Evolutionary conservation across 768 basidiomycete species (phyloP).

Genomic region (Epithele typhae): DNA sequence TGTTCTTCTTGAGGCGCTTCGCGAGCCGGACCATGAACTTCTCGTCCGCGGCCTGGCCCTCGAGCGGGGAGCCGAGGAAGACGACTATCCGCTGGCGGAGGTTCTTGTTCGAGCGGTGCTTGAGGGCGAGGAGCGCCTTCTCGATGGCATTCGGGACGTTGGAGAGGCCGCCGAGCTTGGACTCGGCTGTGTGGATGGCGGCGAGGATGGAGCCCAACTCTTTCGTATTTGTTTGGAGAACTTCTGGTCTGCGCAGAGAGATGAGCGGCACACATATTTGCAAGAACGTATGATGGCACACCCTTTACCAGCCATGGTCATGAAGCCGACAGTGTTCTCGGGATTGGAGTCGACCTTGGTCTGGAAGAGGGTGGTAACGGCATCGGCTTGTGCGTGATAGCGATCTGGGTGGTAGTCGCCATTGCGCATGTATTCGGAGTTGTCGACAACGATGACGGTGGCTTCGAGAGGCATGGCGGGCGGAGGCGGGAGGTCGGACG

Average conservation of each 20-base stretch:
- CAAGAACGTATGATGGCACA: conserved; percentile 32
- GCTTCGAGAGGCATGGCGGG: conserved; percentile 91
- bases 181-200: conserved; percentile 66
- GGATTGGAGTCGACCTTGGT: conserved; percentile 95
- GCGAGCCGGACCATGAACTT: conserved; percentile 83
- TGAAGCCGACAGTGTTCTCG: conserved; percentile 94
- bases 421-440: conserved; percentile 96
- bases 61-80: conserved; percentile 88
- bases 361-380: conserved; percentile 84
- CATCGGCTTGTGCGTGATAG: conserved; percentile 88
- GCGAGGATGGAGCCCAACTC: conserved; percentile 89
- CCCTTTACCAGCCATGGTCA: conserved; percentile 99
- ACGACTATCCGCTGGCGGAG: conserved; percentile 93
- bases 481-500: neutral
- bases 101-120: conserved; percentile 98
- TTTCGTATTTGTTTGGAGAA: conserved; percentile 93
- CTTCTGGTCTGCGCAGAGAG: conserved; percentile 66
- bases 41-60: conserved; percentile 65
- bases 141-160: conserved; percentile 90
- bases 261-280: neutral
- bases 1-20: conserved; percentile 99
- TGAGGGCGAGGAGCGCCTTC: conserved; percentile 92
- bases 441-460: conserved; percentile 96
- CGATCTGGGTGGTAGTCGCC: conserved; percentile 86
- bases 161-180: conserved; percentile 73